Percentiles rank a stretch among this genome's conserved stretches.
phyloP scores from a whole-genome alignment of 2,329 filamentous ascomycete species.

The Lachnellula occidentalis region DNA sequence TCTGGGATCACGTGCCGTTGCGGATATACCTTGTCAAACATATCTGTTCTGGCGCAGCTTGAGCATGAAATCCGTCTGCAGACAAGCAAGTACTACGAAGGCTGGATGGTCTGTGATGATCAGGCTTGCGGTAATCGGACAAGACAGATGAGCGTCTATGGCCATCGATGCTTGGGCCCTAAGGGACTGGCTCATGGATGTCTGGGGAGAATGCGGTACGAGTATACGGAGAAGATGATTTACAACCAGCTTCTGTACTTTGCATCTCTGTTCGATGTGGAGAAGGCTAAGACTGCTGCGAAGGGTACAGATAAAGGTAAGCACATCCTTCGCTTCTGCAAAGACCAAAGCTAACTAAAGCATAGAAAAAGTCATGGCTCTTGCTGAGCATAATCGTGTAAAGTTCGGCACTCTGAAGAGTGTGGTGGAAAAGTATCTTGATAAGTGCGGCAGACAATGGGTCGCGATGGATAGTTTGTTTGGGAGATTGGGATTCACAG shows the following conservation, averaged over 20 bases:
- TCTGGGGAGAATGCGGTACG: slow-evolving; percentile 80
- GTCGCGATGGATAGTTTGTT: slow-evolving; percentile 91
- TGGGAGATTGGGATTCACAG: slow-evolving; percentile 54
- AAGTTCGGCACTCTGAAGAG: slow-evolving; percentile 72
- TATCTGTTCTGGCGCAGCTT: slow-evolving; percentile 79
- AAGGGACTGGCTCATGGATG: slow-evolving; percentile 81
- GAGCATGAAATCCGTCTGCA: slow-evolving; percentile 76
- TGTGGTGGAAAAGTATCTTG: slow-evolving; percentile 76
- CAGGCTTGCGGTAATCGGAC: slow-evolving; percentile 80
- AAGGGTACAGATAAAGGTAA: slow-evolving; percentile 41
- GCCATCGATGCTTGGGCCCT: slow-evolving; percentile 81
- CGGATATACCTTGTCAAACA: slow-evolving; percentile 62
- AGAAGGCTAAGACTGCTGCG: slow-evolving; percentile 61
- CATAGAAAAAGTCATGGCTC: slow-evolving; percentile 48
- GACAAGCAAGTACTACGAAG: slow-evolving; percentile 83
- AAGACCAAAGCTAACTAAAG: slow-evolving; percentile 20
- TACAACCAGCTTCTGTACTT: slow-evolving; percentile 96
- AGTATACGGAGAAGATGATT: slow-evolving; percentile 80
- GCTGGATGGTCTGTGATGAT: slow-evolving; percentile 87
- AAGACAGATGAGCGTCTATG: slow-evolving; percentile 89
- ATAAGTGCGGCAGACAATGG: slow-evolving; percentile 87
- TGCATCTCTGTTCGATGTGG: slow-evolving; percentile 79
- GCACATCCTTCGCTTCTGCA: not conserved
- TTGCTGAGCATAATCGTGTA: slow-evolving; percentile 77
- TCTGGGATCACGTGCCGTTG: slow-evolving; percentile 68